Conservation (phyloP, 345 rosid species). For the Cardiospermum halicacabum region DNA sequence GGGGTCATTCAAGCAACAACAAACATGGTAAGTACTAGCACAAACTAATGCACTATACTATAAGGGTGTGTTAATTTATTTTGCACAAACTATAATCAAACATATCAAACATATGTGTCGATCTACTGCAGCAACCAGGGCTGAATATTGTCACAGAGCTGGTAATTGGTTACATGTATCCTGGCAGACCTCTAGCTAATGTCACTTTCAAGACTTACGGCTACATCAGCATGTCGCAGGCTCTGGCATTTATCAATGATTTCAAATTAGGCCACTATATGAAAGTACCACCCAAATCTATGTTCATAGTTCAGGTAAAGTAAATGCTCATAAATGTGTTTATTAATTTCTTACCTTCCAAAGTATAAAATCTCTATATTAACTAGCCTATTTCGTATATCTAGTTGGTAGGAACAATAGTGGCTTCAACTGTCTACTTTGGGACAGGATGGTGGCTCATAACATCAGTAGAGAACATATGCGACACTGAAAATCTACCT, state of each 20-base stretch:
- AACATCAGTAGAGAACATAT: constrained; percentile 30
- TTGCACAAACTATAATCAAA: background rate
- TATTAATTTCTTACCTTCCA: no score
- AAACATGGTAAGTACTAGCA: constrained; percentile 27
- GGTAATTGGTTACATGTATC: constrained; percentile 50
- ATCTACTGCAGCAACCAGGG: constrained; percentile 43
- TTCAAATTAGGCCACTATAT: constrained; percentile 60
- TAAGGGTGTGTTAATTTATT: background rate
- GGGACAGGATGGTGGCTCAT: constrained; percentile 47
- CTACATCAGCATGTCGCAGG: constrained; percentile 39
- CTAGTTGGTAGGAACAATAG: constrained; percentile 37
- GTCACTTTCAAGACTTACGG: constrained; percentile 44
- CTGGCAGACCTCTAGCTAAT: constrained; percentile 45
- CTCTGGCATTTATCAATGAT: constrained; percentile 27
- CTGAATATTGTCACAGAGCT: constrained; percentile 45
- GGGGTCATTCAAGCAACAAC: constrained; percentile 55
- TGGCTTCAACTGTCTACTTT: constrained; percentile 40
- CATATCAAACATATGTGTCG: background rate
- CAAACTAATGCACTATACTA: background rate
- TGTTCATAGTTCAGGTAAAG: constrained; percentile 47
- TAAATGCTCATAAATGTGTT: background rate
- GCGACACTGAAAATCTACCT: constrained; percentile 26
- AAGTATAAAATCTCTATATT: no score
- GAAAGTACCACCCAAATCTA: constrained; percentile 56
- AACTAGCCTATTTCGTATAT: background rate